These are phyloP conservation scores for Tuber brumale DNA, from an alignment of 495 filamentous ascomycete species.

Conservation along the genomic window DNA sequence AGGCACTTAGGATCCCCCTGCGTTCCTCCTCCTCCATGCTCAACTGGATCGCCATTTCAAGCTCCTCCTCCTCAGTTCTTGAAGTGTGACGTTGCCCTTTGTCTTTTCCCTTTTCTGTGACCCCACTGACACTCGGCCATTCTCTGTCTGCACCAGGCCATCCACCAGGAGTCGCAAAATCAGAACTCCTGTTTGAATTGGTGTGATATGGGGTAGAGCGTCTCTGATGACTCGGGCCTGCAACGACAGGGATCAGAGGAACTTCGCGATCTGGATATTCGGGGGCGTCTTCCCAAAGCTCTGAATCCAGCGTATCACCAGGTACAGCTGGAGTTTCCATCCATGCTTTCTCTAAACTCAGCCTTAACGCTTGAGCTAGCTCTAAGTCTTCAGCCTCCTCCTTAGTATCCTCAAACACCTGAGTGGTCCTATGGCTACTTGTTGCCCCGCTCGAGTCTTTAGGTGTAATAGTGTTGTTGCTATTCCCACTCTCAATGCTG, in stretches of 20 bases:
- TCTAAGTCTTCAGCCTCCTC: constrained; percentile 61
- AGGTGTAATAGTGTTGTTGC: constrained; percentile 27
- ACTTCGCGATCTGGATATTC: background rate
- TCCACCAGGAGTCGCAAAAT: background rate
- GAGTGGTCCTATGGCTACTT: constrained; percentile 40
- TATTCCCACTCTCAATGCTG: constrained; percentile 20
- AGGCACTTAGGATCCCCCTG: constrained; percentile 31
- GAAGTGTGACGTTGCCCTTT: constrained; percentile 8
- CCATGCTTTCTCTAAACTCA: constrained; percentile 23
- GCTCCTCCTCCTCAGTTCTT: constrained; percentile 50
- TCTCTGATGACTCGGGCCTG: background rate
- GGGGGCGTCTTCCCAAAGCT: constrained; percentile 20
- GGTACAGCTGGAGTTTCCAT: constrained; percentile 6
- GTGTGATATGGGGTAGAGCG: background rate
- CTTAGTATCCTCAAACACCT: constrained; percentile 45
- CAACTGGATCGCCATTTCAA: constrained; percentile 76
- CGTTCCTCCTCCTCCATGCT: constrained; percentile 72
- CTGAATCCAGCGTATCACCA: background rate
- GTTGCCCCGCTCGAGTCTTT: constrained; percentile 32
- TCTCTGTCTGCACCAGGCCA: constrained; percentile 12
- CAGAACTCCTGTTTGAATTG: background rate
- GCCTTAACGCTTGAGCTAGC: constrained; percentile 44
- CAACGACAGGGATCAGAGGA: background rate
- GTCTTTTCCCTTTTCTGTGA: constrained; percentile 15
- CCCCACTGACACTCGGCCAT: constrained; percentile 13